Conservation (phyloP, 2,329 filamentous ascomycete species). For the Aspergillus flavus region DNA sequence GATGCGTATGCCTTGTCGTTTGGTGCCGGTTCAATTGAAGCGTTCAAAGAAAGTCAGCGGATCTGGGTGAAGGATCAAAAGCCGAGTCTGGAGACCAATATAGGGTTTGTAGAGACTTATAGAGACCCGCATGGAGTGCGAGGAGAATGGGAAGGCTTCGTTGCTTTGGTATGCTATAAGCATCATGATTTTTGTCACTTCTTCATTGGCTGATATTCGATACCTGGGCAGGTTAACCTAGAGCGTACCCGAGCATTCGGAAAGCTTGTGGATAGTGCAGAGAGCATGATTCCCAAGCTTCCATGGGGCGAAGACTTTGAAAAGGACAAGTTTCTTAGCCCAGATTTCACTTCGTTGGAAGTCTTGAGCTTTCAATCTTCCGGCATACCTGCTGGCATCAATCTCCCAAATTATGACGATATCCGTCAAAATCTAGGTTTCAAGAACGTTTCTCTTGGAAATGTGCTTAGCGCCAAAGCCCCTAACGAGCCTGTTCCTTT, state of each 20-base stretch:
- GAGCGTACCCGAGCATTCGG: slow-evolving; percentile 88
- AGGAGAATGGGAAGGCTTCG: slow-evolving; percentile 85
- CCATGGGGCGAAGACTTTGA: slow-evolving; percentile 90
- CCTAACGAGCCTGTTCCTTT: slow-evolving; percentile 92
- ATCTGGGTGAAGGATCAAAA: slow-evolving; percentile 83
- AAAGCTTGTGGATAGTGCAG: slow-evolving; percentile 78
- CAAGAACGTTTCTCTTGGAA: slow-evolving; percentile 81
- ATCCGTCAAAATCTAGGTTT: slow-evolving; percentile 66
- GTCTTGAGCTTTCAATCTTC: slow-evolving; percentile 77
- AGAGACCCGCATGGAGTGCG: slow-evolving; percentile 78
- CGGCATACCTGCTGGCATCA: slow-evolving; percentile 64
- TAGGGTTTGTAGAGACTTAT: slow-evolving; percentile 86
- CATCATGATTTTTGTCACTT: not conserved
- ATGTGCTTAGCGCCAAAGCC: slow-evolving; percentile 87
- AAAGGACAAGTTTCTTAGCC: slow-evolving; percentile 92
- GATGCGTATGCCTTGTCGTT: slow-evolving; percentile 75
- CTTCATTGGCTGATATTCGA: slow-evolving; percentile 35
- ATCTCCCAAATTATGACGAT: slow-evolving; percentile 60
- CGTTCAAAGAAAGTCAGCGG: slow-evolving; percentile 78
- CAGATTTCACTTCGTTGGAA: slow-evolving; percentile 94
- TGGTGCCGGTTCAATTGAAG: slow-evolving; percentile 70
- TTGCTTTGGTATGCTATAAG: slow-evolving; percentile 55
- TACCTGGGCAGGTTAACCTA: slow-evolving; percentile 64
- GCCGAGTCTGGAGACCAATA: slow-evolving; percentile 76
- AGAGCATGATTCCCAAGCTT: slow-evolving; percentile 80